Evolutionary conservation across 2,329 filamentous ascomycete genomes (phyloP), one percentile per base, ranked within the genome.

Genomic region (Trichoderma hamatum): DNA sequence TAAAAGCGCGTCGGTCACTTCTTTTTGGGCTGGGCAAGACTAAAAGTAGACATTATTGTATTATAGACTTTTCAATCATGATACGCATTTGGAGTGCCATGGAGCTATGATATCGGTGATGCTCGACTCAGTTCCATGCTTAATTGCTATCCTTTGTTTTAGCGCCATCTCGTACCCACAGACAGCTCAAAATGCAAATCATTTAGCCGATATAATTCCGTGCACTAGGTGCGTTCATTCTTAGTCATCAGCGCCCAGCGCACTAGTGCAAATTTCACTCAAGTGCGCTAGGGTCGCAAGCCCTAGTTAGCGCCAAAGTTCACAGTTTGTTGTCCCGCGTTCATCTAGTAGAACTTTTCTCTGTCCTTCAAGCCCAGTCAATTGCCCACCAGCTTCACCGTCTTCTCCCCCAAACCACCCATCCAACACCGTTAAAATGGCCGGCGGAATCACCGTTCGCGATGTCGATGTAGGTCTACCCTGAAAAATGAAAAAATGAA

Each of bases 371-470:
- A 67, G 69, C 71, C 72, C 66, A 68, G 68, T 72, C 77, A 75
- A 75, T 71, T 72, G 73, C 69, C 75, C 76, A 74, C 73, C 76
- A 77, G 75, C 75, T 73, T 69, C 75, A 76, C 73, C 75, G 73
- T 3, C 24, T 14, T 28, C 54, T 64, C 63, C 59, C 71, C 72
- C 70, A 72, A 72, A 67, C 66, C 51, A 68, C 71, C 71, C 69
- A 70, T 55, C 74, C 76, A 81, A 78, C 75, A 88, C 86, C 86
- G 86, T 85, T 85, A 93, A 86, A 82, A 94, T 94, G 92, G 84
- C 85, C 81, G 88, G 90, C 84, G 92, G 91, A 84, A 87, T 93
- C 82, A 88, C 86, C 78, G 92, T 95, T 84, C 91, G 92, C 85
- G 92, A 94, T 86, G 92, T 94, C 82, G 90, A 92, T 88, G 90